Evolutionary conservation across 1,284 basidiomycete species (phyloP), one percentile per base, ranked within the genome.

Genomic region (Heimioporus retisporus): DNA sequence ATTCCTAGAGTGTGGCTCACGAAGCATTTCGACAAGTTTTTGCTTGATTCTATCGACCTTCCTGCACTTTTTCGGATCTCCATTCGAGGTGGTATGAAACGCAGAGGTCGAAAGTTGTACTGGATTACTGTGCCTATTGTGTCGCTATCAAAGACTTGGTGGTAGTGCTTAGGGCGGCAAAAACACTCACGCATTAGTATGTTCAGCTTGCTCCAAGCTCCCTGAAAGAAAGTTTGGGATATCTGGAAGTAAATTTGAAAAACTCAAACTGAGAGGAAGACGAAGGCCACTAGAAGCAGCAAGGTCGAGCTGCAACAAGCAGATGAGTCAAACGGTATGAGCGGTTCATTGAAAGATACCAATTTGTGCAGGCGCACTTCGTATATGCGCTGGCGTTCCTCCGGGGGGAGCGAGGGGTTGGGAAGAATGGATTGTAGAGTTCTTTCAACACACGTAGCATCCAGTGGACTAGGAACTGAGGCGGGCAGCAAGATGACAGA

Each of bases 11-110:
- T n/a, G 14, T 10, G 3, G 50, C 60, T 44, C 60, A 61, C 60
- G 60, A 55, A 61, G 60, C 60, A 61, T 61, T 3, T 43, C 6
- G 11, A 61, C 15, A 3, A 54, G 60, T 11, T 15, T 53, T 25
- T 31, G 19, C 53, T 61, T 61, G 51, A 61, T 61, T 44, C 44
- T 60, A 25, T 60, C 35, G 11, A 53, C 42, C 35, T 60, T 60
- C 19, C 48, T 46, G 16, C 48, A 35, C 53, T 28, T 61, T 40
- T 25, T 23, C 15, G 21, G 25, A 21, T 55, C 28, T 4, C 3
- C 16, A 16, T 28, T 55, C 21, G 60, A 61, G 6, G 53, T 61
- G 6, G 31, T 40, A 46, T 53, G 54, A 46, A 55, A 31, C 13
- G 55, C 16, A 4, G 43, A 55, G 15, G 25, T 61, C 16, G 54